Evolutionary conservation across 768 basidiomycete genomes (phyloP).

Genomic region (Hygrocybe punicea): DNA sequence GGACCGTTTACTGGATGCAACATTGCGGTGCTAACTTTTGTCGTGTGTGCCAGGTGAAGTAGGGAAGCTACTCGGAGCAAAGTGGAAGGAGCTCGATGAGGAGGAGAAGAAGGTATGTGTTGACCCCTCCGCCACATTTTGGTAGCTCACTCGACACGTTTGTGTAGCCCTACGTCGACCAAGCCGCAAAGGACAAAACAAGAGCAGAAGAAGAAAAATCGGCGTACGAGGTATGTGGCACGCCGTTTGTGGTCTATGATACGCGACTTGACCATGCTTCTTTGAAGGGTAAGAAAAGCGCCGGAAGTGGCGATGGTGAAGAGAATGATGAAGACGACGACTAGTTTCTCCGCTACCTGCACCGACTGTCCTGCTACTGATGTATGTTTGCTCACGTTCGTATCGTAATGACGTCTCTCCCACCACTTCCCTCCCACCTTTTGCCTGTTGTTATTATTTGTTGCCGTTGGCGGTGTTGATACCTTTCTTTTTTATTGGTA

Average conservation of each 20-base stretch:
- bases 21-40: conserved; percentile 5
- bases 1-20: too few relatives aligned
- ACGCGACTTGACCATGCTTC: background rate
- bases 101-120: conserved; percentile 82
- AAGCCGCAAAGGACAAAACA: conserved; percentile 82
- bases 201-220: conserved; percentile 81
- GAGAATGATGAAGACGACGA: conserved; percentile 30
- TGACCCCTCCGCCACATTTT: background rate
- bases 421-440: too few relatives aligned
- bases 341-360: background rate
- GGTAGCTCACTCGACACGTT: conserved; percentile 8
- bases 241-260: conserved; percentile 8
- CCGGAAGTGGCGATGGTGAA: conserved; percentile 31
- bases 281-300: conserved; percentile 29
- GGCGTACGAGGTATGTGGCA: conserved; percentile 41
- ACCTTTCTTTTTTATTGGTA: too few relatives aligned
- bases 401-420: too few relatives aligned
- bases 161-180: conserved; percentile 78
- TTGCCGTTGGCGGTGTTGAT: too few relatives aligned
- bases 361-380: too few relatives aligned
- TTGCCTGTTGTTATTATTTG: too few relatives aligned
- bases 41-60: conserved; percentile 64
- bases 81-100: conserved; percentile 95
- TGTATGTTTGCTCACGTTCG: too few relatives aligned
- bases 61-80: conserved; percentile 90